Base-by-base conservation (phyloP, 345 rosid species). In the Ceriops decandra region DNA sequence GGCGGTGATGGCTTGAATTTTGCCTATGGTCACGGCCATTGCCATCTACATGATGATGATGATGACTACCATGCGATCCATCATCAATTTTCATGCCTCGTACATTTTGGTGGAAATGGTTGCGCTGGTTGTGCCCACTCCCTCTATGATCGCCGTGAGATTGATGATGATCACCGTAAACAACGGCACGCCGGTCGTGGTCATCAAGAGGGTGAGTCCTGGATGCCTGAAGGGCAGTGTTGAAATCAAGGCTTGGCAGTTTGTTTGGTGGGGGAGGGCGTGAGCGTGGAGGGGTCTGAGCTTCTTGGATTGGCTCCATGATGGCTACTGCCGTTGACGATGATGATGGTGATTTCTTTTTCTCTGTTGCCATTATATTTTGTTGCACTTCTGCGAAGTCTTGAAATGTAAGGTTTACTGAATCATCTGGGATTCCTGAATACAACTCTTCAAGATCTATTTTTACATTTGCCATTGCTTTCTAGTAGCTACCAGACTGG, bases 391-490 rank as follows among this genome's bases (percentile, higher is more conserved):
- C 60, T 4, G 81, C 86, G 6, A 88, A 66, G 74, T 85, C 90
- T 69, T 83, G 83, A 72, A 88, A 85, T 20, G 88, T 88, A 56
- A 88, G 87, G 67, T 88, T 83, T 9, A 88, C 90, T 0, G 93
- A 88, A 19, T 85, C 93, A 65, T 88, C 93, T 4, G 90, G 90
- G 67, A 85, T 74, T 53, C 93, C 88, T 6, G 65, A 72, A 59
- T 88, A 88, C 30, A 85, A 46, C 13, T 85, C 86, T 75, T 88
- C 93, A 10, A 85, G 93, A 77, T 88, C 90, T 79, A 71, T 54
- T 46, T 79, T 79, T 51, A 83, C 90, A 63, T 78, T 84, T 46
- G 81, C 76, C 65, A 83, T 35, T 4, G 77, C 69, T 61, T 68
- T 62, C 52, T n/a, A n/a, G 46, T 1, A 42, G 47, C 47, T 42